A percentile compares a stretch with the other conserved stretches of the same genome.
phyloP scores from a whole-genome alignment of 1,284 basidiomycete species.

The Flammula alnicola region DNA sequence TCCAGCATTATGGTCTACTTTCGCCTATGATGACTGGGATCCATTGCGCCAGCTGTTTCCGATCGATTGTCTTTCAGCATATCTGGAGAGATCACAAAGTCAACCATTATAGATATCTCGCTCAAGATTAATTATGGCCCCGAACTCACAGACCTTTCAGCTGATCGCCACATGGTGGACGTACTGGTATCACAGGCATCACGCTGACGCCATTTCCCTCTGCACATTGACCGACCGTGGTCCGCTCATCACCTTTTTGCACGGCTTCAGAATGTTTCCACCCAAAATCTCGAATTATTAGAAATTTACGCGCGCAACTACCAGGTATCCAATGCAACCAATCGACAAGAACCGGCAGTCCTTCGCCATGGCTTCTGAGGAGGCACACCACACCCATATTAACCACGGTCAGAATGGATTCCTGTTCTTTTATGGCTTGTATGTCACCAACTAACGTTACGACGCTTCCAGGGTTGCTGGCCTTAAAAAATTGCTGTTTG shows the following conservation, averaged over 20 bases:
- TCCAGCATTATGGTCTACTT: conserved; percentile 11
- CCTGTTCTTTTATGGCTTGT: too few species aligned
- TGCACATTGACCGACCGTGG: conserved; percentile 5
- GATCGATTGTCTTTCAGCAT: conserved; percentile 12
- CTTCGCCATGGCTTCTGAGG: too few species aligned
- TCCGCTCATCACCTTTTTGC: not conserved
- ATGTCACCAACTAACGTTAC: too few species aligned
- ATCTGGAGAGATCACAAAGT: conserved; percentile 20
- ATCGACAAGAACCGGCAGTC: too few species aligned
- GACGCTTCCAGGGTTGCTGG: too few species aligned
- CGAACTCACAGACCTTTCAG: not conserved
- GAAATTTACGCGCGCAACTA: not conserved
- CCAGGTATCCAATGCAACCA: too few species aligned
- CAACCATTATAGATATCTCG: not conserved
- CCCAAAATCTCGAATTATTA: conserved; percentile 4
- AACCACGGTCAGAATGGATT: too few species aligned
- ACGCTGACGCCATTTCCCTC: conserved; percentile 5
- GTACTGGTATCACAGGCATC: not conserved
- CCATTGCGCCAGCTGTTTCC: not conserved
- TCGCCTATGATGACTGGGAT: conserved; percentile 5
- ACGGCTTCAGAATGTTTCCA: not conserved
- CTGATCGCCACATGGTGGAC: not conserved
- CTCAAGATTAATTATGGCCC: conserved; percentile 17
- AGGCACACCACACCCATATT: too few species aligned
- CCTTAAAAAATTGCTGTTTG: too few species aligned